Evolutionary conservation across 768 basidiomycete species (phyloP).

Genomic region (Pleurotus djamor): DNA sequence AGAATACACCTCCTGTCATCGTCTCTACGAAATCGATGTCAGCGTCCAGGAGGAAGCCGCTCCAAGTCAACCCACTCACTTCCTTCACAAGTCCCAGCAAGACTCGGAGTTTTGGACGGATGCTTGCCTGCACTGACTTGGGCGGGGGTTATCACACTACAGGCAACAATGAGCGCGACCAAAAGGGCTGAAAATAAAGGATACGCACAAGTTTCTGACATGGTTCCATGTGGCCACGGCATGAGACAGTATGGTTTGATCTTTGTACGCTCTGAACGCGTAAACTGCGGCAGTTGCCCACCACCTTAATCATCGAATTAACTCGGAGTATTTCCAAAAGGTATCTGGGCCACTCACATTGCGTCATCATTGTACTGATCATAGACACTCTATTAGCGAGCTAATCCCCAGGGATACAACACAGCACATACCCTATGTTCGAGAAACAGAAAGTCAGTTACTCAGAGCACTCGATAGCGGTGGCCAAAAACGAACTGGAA

Average conservation of each 20-base stretch:
- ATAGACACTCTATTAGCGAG: background rate
- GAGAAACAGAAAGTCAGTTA: slow-evolving; percentile 1
- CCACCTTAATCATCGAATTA: slow-evolving; percentile 29
- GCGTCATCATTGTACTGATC: slow-evolving; percentile 47
- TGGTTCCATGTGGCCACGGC: slow-evolving; percentile 48
- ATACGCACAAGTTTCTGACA: slow-evolving; percentile 41
- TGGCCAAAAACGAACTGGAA: slow-evolving; percentile 27
- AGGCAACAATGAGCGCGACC: background rate
- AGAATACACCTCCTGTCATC: slow-evolving; percentile 57
- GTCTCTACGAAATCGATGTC: slow-evolving; percentile 24
- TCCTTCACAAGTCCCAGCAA: slow-evolving; percentile 42
- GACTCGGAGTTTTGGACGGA: slow-evolving; percentile 37
- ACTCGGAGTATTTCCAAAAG: background rate
- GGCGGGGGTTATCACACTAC: slow-evolving; percentile 39
- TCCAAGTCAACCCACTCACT: slow-evolving; percentile 22
- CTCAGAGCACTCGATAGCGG: background rate
- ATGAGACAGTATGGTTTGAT: slow-evolving; percentile 36
- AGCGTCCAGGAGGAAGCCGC: background rate
- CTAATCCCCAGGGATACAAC: too few species aligned
- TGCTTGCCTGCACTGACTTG: slow-evolving; percentile 33
- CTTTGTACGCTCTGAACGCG: slow-evolving; percentile 45
- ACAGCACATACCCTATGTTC: slow-evolving; percentile 12
- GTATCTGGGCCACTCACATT: slow-evolving; percentile 23
- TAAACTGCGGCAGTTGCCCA: slow-evolving; percentile 54
- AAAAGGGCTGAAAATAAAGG: background rate